phyloP scores from a whole-genome alignment of 2,329 filamentous ascomycete genomes.

The Cyphellophora attinorum region DNA sequence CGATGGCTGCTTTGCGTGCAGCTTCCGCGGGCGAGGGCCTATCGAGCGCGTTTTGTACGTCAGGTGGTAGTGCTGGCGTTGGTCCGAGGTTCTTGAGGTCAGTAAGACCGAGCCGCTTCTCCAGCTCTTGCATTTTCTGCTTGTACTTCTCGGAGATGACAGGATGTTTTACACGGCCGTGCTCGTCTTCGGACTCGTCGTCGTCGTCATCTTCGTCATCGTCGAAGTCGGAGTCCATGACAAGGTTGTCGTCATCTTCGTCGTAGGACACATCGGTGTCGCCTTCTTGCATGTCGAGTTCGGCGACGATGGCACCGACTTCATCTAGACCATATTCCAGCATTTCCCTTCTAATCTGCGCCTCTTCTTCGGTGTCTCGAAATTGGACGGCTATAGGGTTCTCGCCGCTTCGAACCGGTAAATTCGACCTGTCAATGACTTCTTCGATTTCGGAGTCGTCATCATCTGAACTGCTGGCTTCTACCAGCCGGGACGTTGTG shows the following conservation, averaged over 20 bases:
- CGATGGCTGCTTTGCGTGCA: slow-evolving; percentile 17
- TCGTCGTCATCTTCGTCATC: slow-evolving; percentile 42
- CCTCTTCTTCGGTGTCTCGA: slow-evolving; percentile 71
- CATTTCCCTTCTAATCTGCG: slow-evolving; percentile 75
- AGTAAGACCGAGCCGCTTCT: slow-evolving; percentile 58
- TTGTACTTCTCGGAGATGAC: slow-evolving; percentile 67
- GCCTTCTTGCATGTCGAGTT: slow-evolving; percentile 71
- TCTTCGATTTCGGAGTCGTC: not conserved
- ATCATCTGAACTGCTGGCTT: not conserved
- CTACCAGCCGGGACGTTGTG: not conserved
- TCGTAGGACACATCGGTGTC: slow-evolving; percentile 38
- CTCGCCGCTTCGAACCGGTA: not conserved
- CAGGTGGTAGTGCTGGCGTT: slow-evolving; percentile 17
- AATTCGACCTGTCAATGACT: not conserved
- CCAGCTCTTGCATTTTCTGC: slow-evolving; percentile 74
- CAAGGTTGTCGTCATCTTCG: slow-evolving; percentile 37
- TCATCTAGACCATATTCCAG: slow-evolving; percentile 80
- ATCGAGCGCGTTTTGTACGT: slow-evolving; percentile 2
- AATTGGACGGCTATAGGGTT: slow-evolving; percentile 6
- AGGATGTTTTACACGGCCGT: slow-evolving; percentile 60
- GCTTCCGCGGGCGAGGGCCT: slow-evolving; percentile 19
- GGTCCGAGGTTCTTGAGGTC: slow-evolving; percentile 51
- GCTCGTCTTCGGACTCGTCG: slow-evolving; percentile 62
- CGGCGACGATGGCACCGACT: slow-evolving; percentile 83
- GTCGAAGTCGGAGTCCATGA: slow-evolving; percentile 7